Evolutionary conservation across 768 basidiomycete genomes (phyloP).

Genomic region (Lactarius akahatsu): DNA sequence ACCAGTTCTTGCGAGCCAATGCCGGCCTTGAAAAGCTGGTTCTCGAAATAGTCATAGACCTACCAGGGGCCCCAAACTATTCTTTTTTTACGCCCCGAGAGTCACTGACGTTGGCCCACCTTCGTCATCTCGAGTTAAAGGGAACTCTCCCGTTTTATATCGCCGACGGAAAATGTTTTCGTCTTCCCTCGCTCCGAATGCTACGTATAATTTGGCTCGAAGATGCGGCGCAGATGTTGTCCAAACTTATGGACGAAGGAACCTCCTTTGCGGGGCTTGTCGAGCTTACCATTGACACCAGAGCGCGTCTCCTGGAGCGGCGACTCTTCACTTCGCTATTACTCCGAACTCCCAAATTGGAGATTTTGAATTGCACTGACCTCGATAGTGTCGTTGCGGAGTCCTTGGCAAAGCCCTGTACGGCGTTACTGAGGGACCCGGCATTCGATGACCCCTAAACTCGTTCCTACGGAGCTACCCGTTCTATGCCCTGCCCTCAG

Average conservation of each 20-base stretch:
- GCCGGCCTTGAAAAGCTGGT: constrained; percentile 30
- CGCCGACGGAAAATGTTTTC: background rate
- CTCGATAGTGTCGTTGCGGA: constrained; percentile 8
- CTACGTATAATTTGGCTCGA: constrained; percentile 7
- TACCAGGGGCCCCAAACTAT: background rate
- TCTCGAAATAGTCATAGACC: background rate
- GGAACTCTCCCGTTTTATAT: background rate
- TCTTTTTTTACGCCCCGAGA: too few species aligned
- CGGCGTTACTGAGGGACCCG: background rate
- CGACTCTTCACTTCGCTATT: background rate
- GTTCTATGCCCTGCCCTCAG: constrained; percentile 25
- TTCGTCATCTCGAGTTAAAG: constrained; percentile 25
- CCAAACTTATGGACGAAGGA: constrained; percentile 9
- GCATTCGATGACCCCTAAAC: background rate
- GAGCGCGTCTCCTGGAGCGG: background rate
- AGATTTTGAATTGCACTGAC: constrained; percentile 15
- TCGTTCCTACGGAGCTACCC: constrained; percentile 9
- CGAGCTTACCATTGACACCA: constrained; percentile 16
- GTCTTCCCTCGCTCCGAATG: constrained; percentile 23
- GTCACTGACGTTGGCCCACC: constrained; percentile 17
- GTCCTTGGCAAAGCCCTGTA: constrained; percentile 1
- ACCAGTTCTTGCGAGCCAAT: constrained; percentile 31
- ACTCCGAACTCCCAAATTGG: constrained; percentile 6
- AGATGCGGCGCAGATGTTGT: background rate
- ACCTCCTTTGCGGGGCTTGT: constrained; percentile 21